Evolutionary conservation across 352 stramenopile genomes (phyloP).

Genomic region (Phytophthora quininea): DNA sequence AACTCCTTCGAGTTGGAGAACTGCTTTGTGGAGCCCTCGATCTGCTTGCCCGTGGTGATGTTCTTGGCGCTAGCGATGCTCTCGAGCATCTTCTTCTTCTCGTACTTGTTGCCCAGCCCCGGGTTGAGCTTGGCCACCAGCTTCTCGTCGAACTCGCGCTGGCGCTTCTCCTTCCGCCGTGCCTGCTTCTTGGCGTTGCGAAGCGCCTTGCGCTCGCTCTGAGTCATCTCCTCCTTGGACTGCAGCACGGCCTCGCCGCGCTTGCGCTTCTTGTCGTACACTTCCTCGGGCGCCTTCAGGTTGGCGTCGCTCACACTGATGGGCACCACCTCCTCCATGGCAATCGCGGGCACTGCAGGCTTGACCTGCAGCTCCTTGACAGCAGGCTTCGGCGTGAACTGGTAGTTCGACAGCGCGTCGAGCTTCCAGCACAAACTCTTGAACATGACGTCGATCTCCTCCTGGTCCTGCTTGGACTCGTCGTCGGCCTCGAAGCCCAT

Average conservation of each 20-base stretch:
- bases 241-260: slow-evolving; percentile 80
- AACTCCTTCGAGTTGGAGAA: slow-evolving; percentile 91
- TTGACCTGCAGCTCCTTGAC: slow-evolving; percentile 92
- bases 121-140: slow-evolving; percentile 94
- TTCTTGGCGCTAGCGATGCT: slow-evolving; percentile 82
- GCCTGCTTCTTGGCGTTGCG: slow-evolving; percentile 92
- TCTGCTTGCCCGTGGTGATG: slow-evolving; percentile 83
- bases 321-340: slow-evolving; percentile 86
- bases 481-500: slow-evolving; percentile 93
- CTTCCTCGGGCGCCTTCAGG: slow-evolving; percentile 81
- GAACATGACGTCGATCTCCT: slow-evolving; percentile 95
- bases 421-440: slow-evolving; percentile 95
- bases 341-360: slow-evolving; percentile 77
- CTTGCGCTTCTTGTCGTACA: slow-evolving; percentile 90
- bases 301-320: slow-evolving; percentile 88
- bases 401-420: slow-evolving; percentile 95
- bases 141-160: slow-evolving; percentile 91
- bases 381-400: slow-evolving; percentile 94
- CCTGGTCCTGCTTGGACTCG: slow-evolving; percentile 91
- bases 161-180: slow-evolving; percentile 90
- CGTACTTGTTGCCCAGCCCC: slow-evolving; percentile 96
- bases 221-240: slow-evolving; percentile 88
- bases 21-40: slow-evolving; percentile 81
- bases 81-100: slow-evolving; percentile 93
- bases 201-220: slow-evolving; percentile 85